phyloP scores from a whole-genome alignment of 306 rosid species.

The Carpinus viminea region DNA sequence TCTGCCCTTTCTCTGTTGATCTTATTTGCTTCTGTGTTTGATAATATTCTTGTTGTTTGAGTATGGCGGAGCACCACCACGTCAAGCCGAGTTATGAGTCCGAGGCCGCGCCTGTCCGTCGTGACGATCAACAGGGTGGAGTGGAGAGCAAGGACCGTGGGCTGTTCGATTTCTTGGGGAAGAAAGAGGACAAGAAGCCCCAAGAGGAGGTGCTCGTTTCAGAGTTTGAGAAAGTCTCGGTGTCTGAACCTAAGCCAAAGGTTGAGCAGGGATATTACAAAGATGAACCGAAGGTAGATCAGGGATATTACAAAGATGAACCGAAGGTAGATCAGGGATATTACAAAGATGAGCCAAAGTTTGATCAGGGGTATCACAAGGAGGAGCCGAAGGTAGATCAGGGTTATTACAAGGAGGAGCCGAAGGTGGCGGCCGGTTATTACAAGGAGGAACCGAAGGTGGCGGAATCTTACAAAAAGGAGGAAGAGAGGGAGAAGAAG shows the following conservation, averaged over 20 bases:
- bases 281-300: not conserved
- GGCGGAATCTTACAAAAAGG: not conserved
- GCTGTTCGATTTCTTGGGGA: slow-evolving; percentile 57
- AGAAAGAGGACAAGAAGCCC: slow-evolving; percentile 50
- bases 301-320: no score
- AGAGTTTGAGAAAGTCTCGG: slow-evolving; percentile 28
- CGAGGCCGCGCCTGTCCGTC: slow-evolving; percentile 23
- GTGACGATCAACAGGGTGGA: slow-evolving; percentile 10
- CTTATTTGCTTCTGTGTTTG: not conserved
- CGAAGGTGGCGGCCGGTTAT: no score
- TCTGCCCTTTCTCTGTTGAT: not conserved
- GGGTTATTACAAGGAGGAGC: not conserved
- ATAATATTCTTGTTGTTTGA: not conserved
- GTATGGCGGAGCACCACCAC: slow-evolving; percentile 66
- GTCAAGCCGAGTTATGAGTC: slow-evolving; percentile 41
- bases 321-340: no score
- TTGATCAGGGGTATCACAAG: no score
- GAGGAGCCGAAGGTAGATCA: no score
- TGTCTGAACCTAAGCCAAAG: slow-evolving; percentile 18
- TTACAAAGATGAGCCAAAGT: no score
- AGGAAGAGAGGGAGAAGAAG: slow-evolving; percentile 21
- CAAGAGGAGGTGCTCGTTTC: slow-evolving; percentile 30
- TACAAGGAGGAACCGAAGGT: not conserved
- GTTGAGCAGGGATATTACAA: not conserved
- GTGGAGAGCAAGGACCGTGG: slow-evolving; percentile 73